A percentile compares a stretch with the other conserved stretches of the same genome.
phyloP scores from a whole-genome alignment of 148 eudicot species.

The Rhododendron ovatum region DNA sequence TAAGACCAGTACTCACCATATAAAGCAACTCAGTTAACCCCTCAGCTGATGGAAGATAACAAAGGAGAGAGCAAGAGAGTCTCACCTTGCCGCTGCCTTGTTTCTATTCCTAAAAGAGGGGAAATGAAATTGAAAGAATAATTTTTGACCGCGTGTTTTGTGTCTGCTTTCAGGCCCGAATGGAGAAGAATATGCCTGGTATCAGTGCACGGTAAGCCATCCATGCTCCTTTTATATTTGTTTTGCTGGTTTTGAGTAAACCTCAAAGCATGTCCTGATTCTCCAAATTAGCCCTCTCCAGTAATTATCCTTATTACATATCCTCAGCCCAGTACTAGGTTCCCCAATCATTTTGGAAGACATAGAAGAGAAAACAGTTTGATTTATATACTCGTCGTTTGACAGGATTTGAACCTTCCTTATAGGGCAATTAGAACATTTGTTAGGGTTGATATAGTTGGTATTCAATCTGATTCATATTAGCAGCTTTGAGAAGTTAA shows the following conservation, averaged over 20 bases:
- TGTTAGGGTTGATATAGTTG: background rate
- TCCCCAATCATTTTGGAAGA: background rate
- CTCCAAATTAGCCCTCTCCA: constrained; percentile 6
- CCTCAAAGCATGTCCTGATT: background rate
- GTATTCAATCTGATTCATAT: background rate
- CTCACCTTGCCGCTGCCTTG: background rate
- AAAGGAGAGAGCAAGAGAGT: background rate
- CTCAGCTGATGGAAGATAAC: background rate
- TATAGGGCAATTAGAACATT: background rate
- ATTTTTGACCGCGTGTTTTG: background rate
- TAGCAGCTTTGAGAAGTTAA: background rate
- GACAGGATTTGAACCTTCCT: background rate
- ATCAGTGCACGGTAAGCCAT: constrained; percentile 84
- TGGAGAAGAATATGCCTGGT: constrained; percentile 97
- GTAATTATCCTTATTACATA: background rate
- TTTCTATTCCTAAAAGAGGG: background rate
- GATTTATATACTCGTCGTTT: background rate
- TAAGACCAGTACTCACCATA: background rate
- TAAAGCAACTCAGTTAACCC: background rate
- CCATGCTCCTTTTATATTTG: background rate
- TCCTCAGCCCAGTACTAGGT: background rate
- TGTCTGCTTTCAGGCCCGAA: constrained; percentile 67
- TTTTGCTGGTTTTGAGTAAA: background rate
- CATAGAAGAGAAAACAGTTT: background rate
- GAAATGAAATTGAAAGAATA: background rate